These are phyloP conservation scores for Neonectria magnoliae DNA, from an alignment of 2,329 filamentous ascomycete species.

Conservation along the genomic window DNA sequence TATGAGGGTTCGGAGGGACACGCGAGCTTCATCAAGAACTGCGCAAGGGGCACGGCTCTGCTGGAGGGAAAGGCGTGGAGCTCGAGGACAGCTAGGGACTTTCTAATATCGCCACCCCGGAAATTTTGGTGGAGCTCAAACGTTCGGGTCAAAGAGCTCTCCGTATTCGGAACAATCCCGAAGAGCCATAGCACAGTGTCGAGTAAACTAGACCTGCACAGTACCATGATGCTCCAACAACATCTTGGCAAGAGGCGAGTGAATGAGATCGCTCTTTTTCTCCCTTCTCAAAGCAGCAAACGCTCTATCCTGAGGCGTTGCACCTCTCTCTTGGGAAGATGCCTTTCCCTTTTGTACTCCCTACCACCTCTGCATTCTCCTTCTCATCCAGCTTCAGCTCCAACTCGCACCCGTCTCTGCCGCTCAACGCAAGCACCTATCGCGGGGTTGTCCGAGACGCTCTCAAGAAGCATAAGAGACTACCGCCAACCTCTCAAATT, in stretches of 20 bases:
- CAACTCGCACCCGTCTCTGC: slow-evolving; percentile 88
- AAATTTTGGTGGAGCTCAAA: slow-evolving; percentile 34
- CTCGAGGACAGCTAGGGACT: not conserved
- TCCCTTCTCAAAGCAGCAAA: not conserved
- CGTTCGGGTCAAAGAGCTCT: slow-evolving; percentile 27
- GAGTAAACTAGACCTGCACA: slow-evolving; percentile 23
- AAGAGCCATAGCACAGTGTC: slow-evolving; percentile 21
- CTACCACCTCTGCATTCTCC: slow-evolving; percentile 88
- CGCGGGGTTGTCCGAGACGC: slow-evolving; percentile 84
- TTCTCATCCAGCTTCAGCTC: slow-evolving; percentile 82
- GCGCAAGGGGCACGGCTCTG: slow-evolving; percentile 11
- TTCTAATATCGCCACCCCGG: slow-evolving; percentile 13
- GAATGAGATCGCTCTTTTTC: slow-evolving; percentile 11
- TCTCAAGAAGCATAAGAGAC: slow-evolving; percentile 89
- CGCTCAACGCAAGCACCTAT: slow-evolving; percentile 82
- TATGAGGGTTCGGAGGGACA: slow-evolving; percentile 18
- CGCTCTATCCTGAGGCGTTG: not conserved
- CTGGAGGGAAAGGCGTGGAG: slow-evolving; percentile 21
- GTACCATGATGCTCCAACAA: slow-evolving; percentile 38
- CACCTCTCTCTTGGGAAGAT: slow-evolving; percentile 59
- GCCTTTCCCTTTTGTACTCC: slow-evolving; percentile 89
- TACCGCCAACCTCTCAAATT: slow-evolving; percentile 76
- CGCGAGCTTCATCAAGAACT: slow-evolving; percentile 34
- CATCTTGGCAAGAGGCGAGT: slow-evolving; percentile 35
- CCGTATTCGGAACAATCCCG: slow-evolving; percentile 38